Base-by-base conservation (phyloP, 2,329 filamentous ascomycete species). In the Trichoderma arundinaceum region DNA sequence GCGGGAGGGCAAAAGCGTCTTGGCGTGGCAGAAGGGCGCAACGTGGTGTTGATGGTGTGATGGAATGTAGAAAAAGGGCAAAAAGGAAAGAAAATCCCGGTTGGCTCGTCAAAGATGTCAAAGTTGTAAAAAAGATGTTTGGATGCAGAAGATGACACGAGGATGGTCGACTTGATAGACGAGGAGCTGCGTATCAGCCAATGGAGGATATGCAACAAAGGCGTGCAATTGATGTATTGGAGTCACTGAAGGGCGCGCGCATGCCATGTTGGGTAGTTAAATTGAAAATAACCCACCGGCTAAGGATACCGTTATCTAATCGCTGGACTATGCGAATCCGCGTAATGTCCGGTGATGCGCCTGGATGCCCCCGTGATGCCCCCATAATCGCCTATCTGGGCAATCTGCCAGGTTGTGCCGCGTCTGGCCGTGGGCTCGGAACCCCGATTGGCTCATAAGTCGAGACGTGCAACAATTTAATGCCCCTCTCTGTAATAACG, bases 131-230 rank as follows among this genome's bases (percentile, higher is more conserved):
- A 15, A 43, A 9, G 35, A 52, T 32, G 48, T 22, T 33, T 12
- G 10, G 17, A 59, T 44, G 62, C 48, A 51, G 28, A 35, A 60
- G 59, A 32, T 35, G 62, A 41, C n/a, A 52, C 35, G 22, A 52
- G 62, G 22, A 22, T 28, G 17, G 38, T 58, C 39, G 35, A 58
- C 35, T 13, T 53, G 41, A 46, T 33, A 32, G 32, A 44, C 22
- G 19, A 38, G 12, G 19, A 19, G 28, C 33, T 8, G 38, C 39
- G 22, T 68, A 69, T 69, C 22, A 10, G 43, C 41, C 68, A 69
- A 69, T 63, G 68, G 68, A 66, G 68, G 66, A 32, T 52, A 68
- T 69, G 68, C 68, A 69, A 17, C 52, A 68, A 69, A 10, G 15
- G 17, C 19, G 17, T n/a, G 7, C 22, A 22, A 38, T 54, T 7